Evolutionary conservation across 1,284 basidiomycete species (phyloP).

Genomic region (Puccinia polysora): DNA sequence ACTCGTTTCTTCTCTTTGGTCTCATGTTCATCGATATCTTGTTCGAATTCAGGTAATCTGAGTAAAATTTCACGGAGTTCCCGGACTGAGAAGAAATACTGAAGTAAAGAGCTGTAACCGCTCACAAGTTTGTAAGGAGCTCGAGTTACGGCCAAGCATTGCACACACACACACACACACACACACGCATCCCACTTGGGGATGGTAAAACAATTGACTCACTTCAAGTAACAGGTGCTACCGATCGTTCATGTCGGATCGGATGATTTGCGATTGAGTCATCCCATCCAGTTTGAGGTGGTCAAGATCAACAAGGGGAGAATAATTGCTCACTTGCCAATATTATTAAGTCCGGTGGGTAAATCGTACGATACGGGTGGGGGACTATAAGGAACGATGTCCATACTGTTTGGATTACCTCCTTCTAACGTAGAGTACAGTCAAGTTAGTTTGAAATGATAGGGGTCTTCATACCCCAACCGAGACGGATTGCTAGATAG

Average conservation of each 20-base stretch:
- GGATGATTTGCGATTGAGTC: background rate
- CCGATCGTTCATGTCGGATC: too few species aligned
- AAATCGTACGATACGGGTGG: constrained; percentile 61
- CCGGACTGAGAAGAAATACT: constrained; percentile 94
- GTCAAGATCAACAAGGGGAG: background rate
- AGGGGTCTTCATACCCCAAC: background rate
- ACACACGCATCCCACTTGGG: background rate
- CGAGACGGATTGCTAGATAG: background rate
- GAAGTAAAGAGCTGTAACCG: constrained; percentile 42
- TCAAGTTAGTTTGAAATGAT: background rate
- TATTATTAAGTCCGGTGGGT: constrained; percentile 81
- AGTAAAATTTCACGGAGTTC: constrained; percentile 72
- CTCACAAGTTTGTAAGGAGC: background rate
- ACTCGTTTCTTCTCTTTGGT: constrained; percentile 65
- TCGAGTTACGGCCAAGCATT: background rate
- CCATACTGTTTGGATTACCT: constrained; percentile 3
- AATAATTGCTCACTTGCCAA: constrained; percentile 63
- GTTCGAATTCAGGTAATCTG: constrained; percentile 58
- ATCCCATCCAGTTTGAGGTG: too few species aligned
- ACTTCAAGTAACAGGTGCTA: constrained; percentile 44
- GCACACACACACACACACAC: too few species aligned
- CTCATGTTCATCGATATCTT: constrained; percentile 58
- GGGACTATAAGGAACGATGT: constrained; percentile 32
- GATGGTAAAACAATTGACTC: background rate
- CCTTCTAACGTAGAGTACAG: background rate